Percentiles rank a stretch among this genome's conserved stretches.
Evolutionary conservation across 2,329 filamentous ascomycete genomes (phyloP).

Genomic region (Celoporthe dispersa): DNA sequence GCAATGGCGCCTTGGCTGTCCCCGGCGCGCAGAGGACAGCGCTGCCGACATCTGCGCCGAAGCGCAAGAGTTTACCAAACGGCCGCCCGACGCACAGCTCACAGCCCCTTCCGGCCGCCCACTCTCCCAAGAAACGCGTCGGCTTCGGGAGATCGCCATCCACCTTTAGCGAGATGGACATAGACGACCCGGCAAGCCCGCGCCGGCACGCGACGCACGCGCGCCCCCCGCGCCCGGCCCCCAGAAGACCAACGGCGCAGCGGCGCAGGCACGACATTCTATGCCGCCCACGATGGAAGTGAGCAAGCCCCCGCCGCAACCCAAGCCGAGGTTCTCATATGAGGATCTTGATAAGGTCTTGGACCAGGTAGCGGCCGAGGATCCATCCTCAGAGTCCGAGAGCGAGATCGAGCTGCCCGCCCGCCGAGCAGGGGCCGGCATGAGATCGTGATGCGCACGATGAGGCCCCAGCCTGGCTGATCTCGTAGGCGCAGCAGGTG

Average conservation of each 20-base stretch:
- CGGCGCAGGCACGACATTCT: conserved; percentile 42
- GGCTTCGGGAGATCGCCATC: conserved; percentile 54
- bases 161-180: conserved; percentile 52
- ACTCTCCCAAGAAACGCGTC: conserved; percentile 46
- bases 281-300: conserved; percentile 57
- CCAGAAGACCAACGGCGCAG: conserved; percentile 47
- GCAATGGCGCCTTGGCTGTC: conserved; percentile 37
- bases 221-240: conserved; percentile 45
- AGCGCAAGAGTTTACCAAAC: conserved; percentile 56
- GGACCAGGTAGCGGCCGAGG: conserved; percentile 54
- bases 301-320: conserved; percentile 42
- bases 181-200: conserved; percentile 44
- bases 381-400: conserved; percentile 61
- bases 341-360: conserved; percentile 65
- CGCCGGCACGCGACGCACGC: conserved; percentile 35
- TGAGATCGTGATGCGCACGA: conserved; percentile 7
- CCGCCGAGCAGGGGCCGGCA: conserved; percentile 30
- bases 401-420: conserved; percentile 58
- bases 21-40: conserved; percentile 41
- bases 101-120: conserved; percentile 35
- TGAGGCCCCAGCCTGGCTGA: background rate
- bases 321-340: conserved; percentile 51
- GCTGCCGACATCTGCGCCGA: conserved; percentile 52
- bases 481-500: background rate
- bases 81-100: conserved; percentile 44